phyloP scores from a whole-genome alignment of 225 moss, liverwort and hornwort genomes.

The Polytrichum commune region DNA sequence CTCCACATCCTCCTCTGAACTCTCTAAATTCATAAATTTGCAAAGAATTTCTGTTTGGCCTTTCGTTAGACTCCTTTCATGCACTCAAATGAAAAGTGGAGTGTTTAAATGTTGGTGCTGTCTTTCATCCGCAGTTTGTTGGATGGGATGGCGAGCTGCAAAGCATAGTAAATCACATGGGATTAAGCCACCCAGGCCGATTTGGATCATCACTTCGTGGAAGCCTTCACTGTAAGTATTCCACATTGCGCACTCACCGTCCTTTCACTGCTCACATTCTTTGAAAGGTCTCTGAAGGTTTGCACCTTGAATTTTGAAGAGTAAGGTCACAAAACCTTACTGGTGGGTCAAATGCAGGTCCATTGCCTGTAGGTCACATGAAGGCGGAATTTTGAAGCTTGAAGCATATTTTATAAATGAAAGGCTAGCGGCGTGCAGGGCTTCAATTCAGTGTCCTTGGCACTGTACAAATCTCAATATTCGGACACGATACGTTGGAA shows the following conservation, averaged over 20 bases:
- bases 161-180: constrained; percentile 34
- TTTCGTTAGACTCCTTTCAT: too few species aligned
- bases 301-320: neutral
- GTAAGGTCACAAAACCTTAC: neutral
- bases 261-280: neutral
- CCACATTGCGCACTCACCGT: neutral
- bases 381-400: constrained; percentile 34
- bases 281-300: neutral
- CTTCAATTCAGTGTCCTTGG: neutral
- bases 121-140: constrained; percentile 9
- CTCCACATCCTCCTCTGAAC: too few species aligned
- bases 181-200: constrained; percentile 22
- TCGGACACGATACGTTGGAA: neutral
- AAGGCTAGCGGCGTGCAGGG: neutral
- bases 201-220: constrained; percentile 17
- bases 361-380: constrained; percentile 21
- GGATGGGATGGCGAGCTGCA: constrained; percentile 43
- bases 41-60: too few species aligned
- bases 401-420: neutral
- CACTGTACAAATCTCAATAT: neutral
- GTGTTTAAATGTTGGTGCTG: too few species aligned
- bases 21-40: too few species aligned
- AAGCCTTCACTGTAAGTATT: constrained; percentile 21
- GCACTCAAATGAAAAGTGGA: too few species aligned
- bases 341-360: constrained; percentile 20